Conservation (phyloP, 805 yeast species). For the Saitoella complicata region DNA sequence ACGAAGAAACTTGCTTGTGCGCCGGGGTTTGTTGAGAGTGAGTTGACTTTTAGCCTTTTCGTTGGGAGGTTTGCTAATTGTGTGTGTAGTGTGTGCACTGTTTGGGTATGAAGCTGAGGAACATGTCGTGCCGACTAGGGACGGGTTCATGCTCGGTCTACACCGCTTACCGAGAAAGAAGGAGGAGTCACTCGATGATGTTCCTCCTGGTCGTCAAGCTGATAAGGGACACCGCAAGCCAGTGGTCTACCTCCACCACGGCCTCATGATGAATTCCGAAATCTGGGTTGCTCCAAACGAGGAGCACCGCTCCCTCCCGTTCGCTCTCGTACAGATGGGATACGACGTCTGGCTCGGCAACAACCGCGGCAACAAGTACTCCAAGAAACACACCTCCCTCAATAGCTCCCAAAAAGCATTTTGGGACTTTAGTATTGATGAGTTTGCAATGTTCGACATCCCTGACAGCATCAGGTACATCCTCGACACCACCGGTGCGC, state of each 20-base stretch:
- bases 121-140: constrained; percentile 61
- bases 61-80: too few species aligned
- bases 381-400: constrained; percentile 51
- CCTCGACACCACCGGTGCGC: constrained; percentile 31
- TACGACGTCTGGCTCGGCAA: constrained; percentile 79
- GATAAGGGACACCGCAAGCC: constrained; percentile 13
- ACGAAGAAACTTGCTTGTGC: too few species aligned
- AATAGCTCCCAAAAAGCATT: constrained; percentile 34
- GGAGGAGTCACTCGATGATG: constrained; percentile 2
- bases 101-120: constrained; percentile 62
- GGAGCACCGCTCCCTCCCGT: constrained; percentile 47
- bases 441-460: constrained; percentile 78
- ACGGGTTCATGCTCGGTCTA: constrained; percentile 57
- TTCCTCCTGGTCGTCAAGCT: neutral
- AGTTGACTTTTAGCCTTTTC: too few species aligned
- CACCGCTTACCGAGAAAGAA: constrained; percentile 31
- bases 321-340: constrained; percentile 59
- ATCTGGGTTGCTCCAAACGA: constrained; percentile 46
- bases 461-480: constrained; percentile 71
- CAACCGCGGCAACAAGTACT: constrained; percentile 84
- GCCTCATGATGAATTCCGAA: constrained; percentile 77
- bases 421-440: constrained; percentile 87
- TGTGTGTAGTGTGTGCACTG: constrained; percentile 30
- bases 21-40: too few species aligned
- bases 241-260: constrained; percentile 78